Percentiles rank a stretch among this genome's conserved stretches.
These are phyloP conservation scores for Cronartium quercuum DNA, from an alignment of 1,284 basidiomycete species.

Conservation along the genomic window DNA sequence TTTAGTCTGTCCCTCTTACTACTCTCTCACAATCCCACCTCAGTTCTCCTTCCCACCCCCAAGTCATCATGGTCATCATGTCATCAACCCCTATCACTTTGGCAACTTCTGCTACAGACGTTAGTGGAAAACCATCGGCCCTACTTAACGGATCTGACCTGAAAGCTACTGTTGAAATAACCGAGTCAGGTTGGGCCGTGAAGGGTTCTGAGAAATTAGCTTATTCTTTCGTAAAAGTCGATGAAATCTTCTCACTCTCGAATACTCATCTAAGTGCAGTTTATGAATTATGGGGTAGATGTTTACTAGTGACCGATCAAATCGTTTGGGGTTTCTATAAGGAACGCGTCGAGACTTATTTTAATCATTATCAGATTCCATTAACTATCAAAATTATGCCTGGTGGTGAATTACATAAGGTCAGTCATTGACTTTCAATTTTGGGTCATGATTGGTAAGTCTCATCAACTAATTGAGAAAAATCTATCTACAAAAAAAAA, in stretches of 20 bases:
- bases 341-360: slow-evolving; percentile 46
- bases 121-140: neutral
- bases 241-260: slow-evolving; percentile 51
- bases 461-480: neutral
- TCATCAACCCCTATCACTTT: neutral
- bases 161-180: neutral
- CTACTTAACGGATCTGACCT: neutral
- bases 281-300: slow-evolving; percentile 52
- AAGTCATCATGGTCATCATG: neutral
- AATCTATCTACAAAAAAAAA: neutral
- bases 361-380: slow-evolving; percentile 50
- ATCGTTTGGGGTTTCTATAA: slow-evolving; percentile 49
- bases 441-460: neutral
- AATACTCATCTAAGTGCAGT: slow-evolving; percentile 51
- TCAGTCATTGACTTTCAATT: slow-evolving; percentile 42
- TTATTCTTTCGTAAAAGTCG: slow-evolving; percentile 50
- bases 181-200: neutral
- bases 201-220: neutral
- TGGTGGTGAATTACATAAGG: slow-evolving; percentile 54
- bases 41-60: too few species aligned
- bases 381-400: slow-evolving; percentile 53
- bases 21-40: too few species aligned
- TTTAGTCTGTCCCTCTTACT: too few species aligned
- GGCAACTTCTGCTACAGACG: neutral
- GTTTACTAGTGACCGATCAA: slow-evolving; percentile 52